Evolutionary conservation across 805 yeast species (phyloP).

Genomic region (Cyberlindnera veronae): DNA sequence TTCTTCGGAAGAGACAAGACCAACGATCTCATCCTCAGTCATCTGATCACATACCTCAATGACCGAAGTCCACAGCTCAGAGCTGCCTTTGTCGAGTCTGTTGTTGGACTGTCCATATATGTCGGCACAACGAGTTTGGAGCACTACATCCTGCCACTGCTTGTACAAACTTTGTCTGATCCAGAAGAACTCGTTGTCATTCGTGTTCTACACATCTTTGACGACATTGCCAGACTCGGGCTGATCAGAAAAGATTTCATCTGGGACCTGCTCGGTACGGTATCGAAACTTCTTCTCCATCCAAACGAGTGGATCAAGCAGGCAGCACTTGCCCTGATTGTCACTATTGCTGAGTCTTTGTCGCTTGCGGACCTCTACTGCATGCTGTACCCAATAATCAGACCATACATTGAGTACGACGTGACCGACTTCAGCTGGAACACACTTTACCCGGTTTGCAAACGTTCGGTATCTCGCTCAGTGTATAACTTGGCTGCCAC

Average conservation of each 20-base stretch:
- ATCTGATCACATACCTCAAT: conserved; percentile 85
- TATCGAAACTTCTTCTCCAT: conserved; percentile 64
- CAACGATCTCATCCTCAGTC: conserved; percentile 84
- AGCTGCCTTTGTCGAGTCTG: conserved; percentile 64
- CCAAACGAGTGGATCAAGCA: conserved; percentile 87
- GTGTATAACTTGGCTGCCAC: conserved; percentile 59
- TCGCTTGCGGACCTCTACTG: conserved; percentile 81
- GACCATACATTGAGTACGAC: conserved; percentile 76
- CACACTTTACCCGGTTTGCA: conserved; percentile 60
- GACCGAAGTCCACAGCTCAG: conserved; percentile 69
- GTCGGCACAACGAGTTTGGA: conserved; percentile 82
- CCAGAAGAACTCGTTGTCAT: conserved; percentile 79
- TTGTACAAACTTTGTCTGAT: conserved; percentile 80
- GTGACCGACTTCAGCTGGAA: conserved; percentile 65
- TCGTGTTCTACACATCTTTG: conserved; percentile 57
- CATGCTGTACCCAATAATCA: conserved; percentile 73
- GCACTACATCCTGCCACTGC: conserved; percentile 80
- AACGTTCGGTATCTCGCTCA: conserved; percentile 61
- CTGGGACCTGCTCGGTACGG: conserved; percentile 51
- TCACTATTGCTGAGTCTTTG: conserved; percentile 58
- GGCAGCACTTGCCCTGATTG: conserved; percentile 55
- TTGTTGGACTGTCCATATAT: conserved; percentile 71
- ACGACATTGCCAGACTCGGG: conserved; percentile 54
- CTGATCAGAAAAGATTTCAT: conserved; percentile 46
- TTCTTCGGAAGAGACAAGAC: conserved; percentile 86